Conservation (phyloP, 805 yeast genomes). For the Monosporozyma yasuniensis region DNA sequence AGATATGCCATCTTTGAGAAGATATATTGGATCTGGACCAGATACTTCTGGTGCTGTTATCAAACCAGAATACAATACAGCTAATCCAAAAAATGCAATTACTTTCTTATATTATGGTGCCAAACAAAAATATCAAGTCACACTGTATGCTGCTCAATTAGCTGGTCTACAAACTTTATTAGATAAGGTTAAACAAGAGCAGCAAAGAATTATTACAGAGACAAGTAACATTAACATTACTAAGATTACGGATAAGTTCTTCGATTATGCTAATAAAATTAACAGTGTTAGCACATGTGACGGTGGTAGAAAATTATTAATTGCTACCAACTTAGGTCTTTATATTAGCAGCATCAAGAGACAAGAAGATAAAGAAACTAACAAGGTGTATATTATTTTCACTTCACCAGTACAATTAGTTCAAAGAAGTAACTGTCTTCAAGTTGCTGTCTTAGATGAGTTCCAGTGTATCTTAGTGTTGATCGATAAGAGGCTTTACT, state of each 20-base stretch:
- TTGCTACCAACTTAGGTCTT: slow-evolving; percentile 88
- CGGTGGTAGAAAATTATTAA: slow-evolving; percentile 83
- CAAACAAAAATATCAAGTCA: slow-evolving; percentile 34
- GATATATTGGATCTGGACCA: slow-evolving; percentile 29
- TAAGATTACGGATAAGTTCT: slow-evolving; percentile 65
- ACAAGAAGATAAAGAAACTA: slow-evolving; percentile 36
- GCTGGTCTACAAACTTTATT: slow-evolving; percentile 69
- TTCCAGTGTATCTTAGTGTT: slow-evolving; percentile 74
- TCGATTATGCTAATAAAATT: slow-evolving; percentile 65
- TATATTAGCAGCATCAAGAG: slow-evolving; percentile 65
- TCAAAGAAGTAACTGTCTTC: slow-evolving; percentile 68
- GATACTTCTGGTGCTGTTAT: slow-evolving; percentile 27
- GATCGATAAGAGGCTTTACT: slow-evolving; percentile 71
- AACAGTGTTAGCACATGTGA: slow-evolving; percentile 91
- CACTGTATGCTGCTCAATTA: slow-evolving; percentile 35
- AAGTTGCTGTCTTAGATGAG: slow-evolving; percentile 85
- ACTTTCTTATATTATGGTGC: slow-evolving; percentile 31
- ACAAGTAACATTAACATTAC: slow-evolving; percentile 74
- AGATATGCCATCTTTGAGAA: slow-evolving; percentile 59
- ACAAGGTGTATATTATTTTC: slow-evolving; percentile 44
- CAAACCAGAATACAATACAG: slow-evolving; percentile 15
- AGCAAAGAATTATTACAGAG: slow-evolving; percentile 55
- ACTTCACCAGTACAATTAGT: slow-evolving; percentile 71
- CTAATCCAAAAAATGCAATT: slow-evolving; percentile 28
- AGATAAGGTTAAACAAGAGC: slow-evolving; percentile 74